phyloP scores from a whole-genome alignment of 768 basidiomycete species.

The Nidula microcarpa region DNA sequence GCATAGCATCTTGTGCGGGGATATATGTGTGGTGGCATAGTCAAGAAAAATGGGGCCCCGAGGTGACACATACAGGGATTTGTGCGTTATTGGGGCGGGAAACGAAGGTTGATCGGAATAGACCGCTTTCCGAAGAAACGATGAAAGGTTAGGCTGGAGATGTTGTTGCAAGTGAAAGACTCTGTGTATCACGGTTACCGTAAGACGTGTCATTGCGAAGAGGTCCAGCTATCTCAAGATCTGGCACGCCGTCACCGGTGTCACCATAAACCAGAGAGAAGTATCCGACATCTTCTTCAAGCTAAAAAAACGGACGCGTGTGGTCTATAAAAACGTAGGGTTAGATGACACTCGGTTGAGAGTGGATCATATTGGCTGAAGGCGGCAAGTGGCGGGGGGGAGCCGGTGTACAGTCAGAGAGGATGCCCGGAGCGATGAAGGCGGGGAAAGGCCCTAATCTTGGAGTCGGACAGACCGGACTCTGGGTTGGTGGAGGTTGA shows the following conservation, averaged over 20 bases:
- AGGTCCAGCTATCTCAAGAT: slow-evolving; percentile 11
- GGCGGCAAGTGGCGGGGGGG: slow-evolving; percentile 32
- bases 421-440: slow-evolving; percentile 49
- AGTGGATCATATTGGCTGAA: slow-evolving; percentile 52
- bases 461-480: slow-evolving; percentile 5
- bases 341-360: slow-evolving; percentile 52
- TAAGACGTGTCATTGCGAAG: slow-evolving; percentile 7
- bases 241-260: slow-evolving; percentile 13
- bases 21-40: slow-evolving; percentile 9
- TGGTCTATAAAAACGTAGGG: slow-evolving; percentile 47
- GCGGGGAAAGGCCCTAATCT: slow-evolving; percentile 23
- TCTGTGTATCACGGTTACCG: slow-evolving; percentile 4
- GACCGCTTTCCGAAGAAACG: slow-evolving; percentile 54
- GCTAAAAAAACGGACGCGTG: slow-evolving; percentile 22
- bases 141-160: slow-evolving; percentile 24
- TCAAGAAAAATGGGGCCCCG: slow-evolving; percentile 40
- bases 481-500: slow-evolving; percentile 13
- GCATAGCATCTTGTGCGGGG: slow-evolving; percentile 22
- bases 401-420: slow-evolving; percentile 19
- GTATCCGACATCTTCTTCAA: slow-evolving; percentile 21
- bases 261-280: slow-evolving; percentile 16
- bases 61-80: slow-evolving; percentile 46
- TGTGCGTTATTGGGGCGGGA: slow-evolving; percentile 30
- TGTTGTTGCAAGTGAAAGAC: slow-evolving; percentile 34
- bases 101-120: slow-evolving; percentile 15